A percentile compares a stretch with the other conserved stretches of the same genome.
These are phyloP conservation scores for Scleromitrula shiraiana DNA, from an alignment of 2,329 filamentous ascomycete genomes.

Conservation along the genomic window DNA sequence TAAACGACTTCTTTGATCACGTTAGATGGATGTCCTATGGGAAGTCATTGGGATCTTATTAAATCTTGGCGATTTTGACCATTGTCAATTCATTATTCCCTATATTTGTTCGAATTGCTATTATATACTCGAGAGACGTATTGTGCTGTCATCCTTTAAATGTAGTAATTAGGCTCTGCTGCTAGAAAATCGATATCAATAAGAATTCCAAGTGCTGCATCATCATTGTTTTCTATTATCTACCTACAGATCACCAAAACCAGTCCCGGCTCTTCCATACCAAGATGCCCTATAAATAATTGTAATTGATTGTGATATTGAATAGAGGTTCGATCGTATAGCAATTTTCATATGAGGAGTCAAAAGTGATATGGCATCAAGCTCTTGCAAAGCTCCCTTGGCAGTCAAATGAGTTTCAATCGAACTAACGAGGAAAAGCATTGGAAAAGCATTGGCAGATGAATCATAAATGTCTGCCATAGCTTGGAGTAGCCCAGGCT, in stretches of 20 bases:
- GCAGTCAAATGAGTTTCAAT: conserved; percentile 42
- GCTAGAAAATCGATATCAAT: conserved; percentile 30
- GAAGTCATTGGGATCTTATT: too few relatives aligned
- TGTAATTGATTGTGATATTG: conserved; percentile 38
- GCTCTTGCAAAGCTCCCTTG: conserved; percentile 49
- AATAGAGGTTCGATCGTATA: conserved; percentile 37
- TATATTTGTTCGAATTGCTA: too few relatives aligned
- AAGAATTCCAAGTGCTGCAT: too few relatives aligned
- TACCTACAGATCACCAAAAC: conserved; percentile 47
- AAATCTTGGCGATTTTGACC: too few relatives aligned
- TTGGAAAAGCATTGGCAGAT: conserved; percentile 45
- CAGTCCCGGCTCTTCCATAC: conserved; percentile 45
- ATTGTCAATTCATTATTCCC: too few relatives aligned
- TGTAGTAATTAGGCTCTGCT: conserved; percentile 38
- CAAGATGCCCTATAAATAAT: conserved; percentile 45
- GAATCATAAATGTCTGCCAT: conserved; percentile 48
- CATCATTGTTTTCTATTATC: conserved; percentile 42
- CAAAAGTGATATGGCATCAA: conserved; percentile 46
- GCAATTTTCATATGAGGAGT: conserved; percentile 45
- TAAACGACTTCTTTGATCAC: too few relatives aligned
- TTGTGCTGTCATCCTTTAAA: too few relatives aligned
- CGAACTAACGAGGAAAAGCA: conserved; percentile 46
- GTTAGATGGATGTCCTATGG: too few relatives aligned
- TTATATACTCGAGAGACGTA: too few relatives aligned
- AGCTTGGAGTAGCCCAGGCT: conserved; percentile 49